Conservation (phyloP, 2,329 filamentous ascomycete genomes). For the Xylaria sp. region DNA sequence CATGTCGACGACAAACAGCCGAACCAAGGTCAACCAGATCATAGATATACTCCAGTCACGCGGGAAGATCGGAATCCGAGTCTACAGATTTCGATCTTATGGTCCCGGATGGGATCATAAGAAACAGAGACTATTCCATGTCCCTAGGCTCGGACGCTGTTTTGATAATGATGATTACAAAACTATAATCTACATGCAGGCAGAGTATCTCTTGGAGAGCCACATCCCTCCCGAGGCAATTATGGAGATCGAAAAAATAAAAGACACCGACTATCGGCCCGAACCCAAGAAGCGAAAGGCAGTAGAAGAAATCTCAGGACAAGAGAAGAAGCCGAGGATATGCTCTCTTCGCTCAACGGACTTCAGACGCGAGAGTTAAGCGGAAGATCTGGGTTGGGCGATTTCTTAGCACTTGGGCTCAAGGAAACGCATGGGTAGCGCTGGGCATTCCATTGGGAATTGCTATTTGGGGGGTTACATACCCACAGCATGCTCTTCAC, state of each 20-base stretch:
- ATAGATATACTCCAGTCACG: background rate
- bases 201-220: conserved; percentile 6
- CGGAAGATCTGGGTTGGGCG: background rate
- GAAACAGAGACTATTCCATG: conserved; percentile 18
- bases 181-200: background rate
- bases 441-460: too few species aligned
- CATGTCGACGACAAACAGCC: background rate
- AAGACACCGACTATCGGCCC: background rate
- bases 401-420: too few species aligned
- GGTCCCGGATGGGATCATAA: conserved; percentile 23
- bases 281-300: background rate
- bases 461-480: too few species aligned
- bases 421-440: too few species aligned
- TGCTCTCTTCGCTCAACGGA: background rate
- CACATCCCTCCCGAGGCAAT: conserved; percentile 18
- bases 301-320: background rate
- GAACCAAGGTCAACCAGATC: background rate
- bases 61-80: background rate
- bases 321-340: background rate
- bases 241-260: background rate
- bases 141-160: background rate
- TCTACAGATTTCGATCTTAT: conserved; percentile 15
- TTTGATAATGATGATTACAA: background rate
- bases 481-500: too few species aligned
- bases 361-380: background rate